phyloP scores from a whole-genome alignment of 2,329 filamentous ascomycete species.

The Fusarium goolgardi region DNA sequence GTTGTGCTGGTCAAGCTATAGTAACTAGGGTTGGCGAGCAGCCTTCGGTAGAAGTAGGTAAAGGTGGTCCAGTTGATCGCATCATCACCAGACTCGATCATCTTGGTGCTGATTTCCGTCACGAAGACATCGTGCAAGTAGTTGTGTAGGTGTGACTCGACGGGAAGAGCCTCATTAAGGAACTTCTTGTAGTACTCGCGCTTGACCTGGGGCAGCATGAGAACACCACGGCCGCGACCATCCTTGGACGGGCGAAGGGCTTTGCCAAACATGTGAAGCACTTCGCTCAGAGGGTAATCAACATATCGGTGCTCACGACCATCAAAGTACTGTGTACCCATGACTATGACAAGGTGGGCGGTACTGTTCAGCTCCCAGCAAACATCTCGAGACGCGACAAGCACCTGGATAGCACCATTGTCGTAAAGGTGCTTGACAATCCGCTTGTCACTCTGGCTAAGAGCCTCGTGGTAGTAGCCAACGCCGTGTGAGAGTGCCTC shows the following conservation, averaged over 20 bases:
- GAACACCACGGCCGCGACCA: conserved; percentile 85
- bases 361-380: conserved; percentile 94
- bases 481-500: conserved; percentile 94
- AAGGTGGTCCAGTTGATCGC: conserved; percentile 99
- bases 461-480: conserved; percentile 95
- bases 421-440: conserved; percentile 94
- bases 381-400: conserved; percentile 82
- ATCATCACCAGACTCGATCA: conserved; percentile 94
- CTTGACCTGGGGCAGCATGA: conserved; percentile 96
- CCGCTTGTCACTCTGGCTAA: conserved; percentile 87
- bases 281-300: conserved; percentile 93
- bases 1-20: conserved; percentile 90
- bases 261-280: conserved; percentile 98
- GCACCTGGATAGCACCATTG: conserved; percentile 88
- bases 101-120: conserved; percentile 95
- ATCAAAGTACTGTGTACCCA: conserved; percentile 98
- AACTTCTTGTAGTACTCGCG: conserved; percentile 99
- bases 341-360: conserved; percentile 92
- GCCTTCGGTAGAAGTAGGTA: conserved; percentile 95
- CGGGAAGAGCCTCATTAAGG: conserved; percentile 91
- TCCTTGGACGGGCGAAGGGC: conserved; percentile 83
- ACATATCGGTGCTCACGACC: conserved; percentile 96
- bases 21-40: conserved; percentile 95
- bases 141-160: conserved; percentile 92
- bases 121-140: conserved; percentile 97